These are phyloP conservation scores for Capsicum chinense DNA, from an alignment of 257 asterid genomes.

Conservation along the genomic window DNA sequence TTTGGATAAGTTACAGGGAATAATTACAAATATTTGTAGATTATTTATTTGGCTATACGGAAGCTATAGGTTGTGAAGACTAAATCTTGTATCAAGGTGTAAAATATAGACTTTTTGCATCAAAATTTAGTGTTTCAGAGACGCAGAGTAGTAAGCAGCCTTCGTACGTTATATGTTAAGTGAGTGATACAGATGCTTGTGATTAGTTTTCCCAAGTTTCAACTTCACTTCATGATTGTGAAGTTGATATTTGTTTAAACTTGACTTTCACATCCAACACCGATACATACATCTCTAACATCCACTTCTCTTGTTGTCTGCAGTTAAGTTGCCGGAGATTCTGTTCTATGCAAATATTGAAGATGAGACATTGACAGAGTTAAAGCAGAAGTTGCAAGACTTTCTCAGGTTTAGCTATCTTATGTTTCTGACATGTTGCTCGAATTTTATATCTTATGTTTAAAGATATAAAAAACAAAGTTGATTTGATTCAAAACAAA, in stretches of 20 bases:
- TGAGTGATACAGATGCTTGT: conserved; percentile 16
- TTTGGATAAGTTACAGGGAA: background rate
- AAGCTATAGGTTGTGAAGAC: conserved; percentile 4
- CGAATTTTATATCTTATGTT: too few species aligned
- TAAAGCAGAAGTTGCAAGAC: conserved; percentile 57
- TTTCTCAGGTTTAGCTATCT: conserved; percentile 56
- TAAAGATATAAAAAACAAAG: background rate
- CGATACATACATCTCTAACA: conserved; percentile 23
- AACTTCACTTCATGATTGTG: background rate
- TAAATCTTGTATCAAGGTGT: background rate
- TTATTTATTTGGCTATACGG: background rate
- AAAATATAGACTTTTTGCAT: background rate
- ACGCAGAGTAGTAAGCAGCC: conserved; percentile 13
- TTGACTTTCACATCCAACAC: conserved; percentile 21
- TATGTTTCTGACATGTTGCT: background rate
- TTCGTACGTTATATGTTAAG: background rate
- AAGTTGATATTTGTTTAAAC: background rate
- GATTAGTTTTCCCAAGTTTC: background rate
- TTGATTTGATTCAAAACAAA: background rate
- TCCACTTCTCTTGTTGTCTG: conserved; percentile 33
- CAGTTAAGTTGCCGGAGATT: conserved; percentile 80
- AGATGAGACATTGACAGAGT: conserved; percentile 47
- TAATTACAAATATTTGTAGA: conserved; percentile 8
- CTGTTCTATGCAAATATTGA: conserved; percentile 52
- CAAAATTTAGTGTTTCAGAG: background rate